Conservation (phyloP, 352 stramenopile genomes). For the Phytopythium helicoides region DNA sequence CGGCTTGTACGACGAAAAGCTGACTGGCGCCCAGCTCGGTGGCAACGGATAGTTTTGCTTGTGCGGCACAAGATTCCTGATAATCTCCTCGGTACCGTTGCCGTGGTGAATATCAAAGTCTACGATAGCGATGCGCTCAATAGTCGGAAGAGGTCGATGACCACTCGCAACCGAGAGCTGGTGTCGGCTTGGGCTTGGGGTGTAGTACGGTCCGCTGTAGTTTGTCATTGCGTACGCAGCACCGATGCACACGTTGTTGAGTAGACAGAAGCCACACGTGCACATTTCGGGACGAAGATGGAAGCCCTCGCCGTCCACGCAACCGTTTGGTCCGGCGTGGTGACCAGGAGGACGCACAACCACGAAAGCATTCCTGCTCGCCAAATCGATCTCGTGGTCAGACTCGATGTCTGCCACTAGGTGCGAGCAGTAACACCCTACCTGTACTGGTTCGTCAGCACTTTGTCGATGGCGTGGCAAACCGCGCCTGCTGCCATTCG, state of each 20-base stretch:
- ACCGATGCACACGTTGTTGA: slow-evolving; percentile 72
- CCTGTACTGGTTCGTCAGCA: slow-evolving; percentile 49
- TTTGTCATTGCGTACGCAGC: slow-evolving; percentile 54
- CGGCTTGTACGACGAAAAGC: slow-evolving; percentile 63
- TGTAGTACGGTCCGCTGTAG: slow-evolving; percentile 44
- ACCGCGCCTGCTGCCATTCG: slow-evolving; percentile 54
- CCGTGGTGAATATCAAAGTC: slow-evolving; percentile 75
- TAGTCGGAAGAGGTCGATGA: slow-evolving; percentile 11
- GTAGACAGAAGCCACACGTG: slow-evolving; percentile 61
- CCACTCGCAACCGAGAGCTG: slow-evolving; percentile 4
- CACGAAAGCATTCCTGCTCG: slow-evolving; percentile 55
- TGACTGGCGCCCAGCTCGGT: slow-evolving; percentile 53
- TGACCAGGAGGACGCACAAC: slow-evolving; percentile 56
- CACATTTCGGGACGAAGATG: slow-evolving; percentile 53
- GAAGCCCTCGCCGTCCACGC: slow-evolving; percentile 50
- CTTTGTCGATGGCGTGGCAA: slow-evolving; percentile 64
- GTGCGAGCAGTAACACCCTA: slow-evolving; percentile 9
- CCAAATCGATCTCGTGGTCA: slow-evolving; percentile 1
- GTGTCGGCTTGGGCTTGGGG: slow-evolving; percentile 3
- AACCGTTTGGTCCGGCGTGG: slow-evolving; percentile 59
- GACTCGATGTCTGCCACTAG: neutral
- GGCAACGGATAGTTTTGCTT: slow-evolving; percentile 64
- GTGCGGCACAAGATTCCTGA: slow-evolving; percentile 57
- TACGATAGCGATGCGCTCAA: slow-evolving; percentile 54
- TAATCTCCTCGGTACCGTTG: slow-evolving; percentile 64